Base-by-base conservation (phyloP, 495 filamentous ascomycete species). In the Penicillium coprophilum region DNA sequence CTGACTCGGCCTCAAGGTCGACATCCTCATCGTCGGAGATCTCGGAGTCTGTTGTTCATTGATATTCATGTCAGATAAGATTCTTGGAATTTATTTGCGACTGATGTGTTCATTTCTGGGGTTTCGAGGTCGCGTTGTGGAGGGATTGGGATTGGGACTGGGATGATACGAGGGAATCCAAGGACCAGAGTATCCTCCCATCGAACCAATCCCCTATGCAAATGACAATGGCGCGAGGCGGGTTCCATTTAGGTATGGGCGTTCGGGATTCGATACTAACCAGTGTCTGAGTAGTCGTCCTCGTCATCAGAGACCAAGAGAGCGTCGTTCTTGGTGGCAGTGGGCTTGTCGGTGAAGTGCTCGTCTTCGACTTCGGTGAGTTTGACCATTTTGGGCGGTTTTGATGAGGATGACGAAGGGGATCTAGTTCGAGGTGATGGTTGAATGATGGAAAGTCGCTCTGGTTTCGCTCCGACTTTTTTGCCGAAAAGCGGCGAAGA, bases 311-410 rank as follows among this genome's bases (percentile, higher is more conserved):
- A 85, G 53, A 72, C 69, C 39, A 79, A 62, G 50, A 80, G 69
- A 48, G 72, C 70, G 52, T 77, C 70, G 65, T 74, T 40, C 69
- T 77, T 77, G 57, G 76, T 77, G 46, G 89, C 81, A 44, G 80
- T 77, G 61, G 88, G 85, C 72, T 89, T 88, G 63, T 86, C 77
- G 58, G 79, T 77, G 80, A 97, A 96, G 72, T 94, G 90, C 78
- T 96, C 92, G 71, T 98, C 94, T 59, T 92, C 86, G 68, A 98
- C 92, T 77, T 97, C 95, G 62, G 86, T 87, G 61, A 98, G 89
- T 75, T 95, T 89, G 70, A 98, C 94, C 94, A 98, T 98, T 66
- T 71, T 92, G 77, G 56, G 66, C 71, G 67, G 38, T 64, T 55
- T 46, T 46, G 46, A 56, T 51, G 41, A 24, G 43, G 62, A 58